A percentile compares a stretch with the other conserved stretches of the same genome.
phyloP scores from a whole-genome alignment of 306 rosid genomes.

The Mimosa pudica region DNA sequence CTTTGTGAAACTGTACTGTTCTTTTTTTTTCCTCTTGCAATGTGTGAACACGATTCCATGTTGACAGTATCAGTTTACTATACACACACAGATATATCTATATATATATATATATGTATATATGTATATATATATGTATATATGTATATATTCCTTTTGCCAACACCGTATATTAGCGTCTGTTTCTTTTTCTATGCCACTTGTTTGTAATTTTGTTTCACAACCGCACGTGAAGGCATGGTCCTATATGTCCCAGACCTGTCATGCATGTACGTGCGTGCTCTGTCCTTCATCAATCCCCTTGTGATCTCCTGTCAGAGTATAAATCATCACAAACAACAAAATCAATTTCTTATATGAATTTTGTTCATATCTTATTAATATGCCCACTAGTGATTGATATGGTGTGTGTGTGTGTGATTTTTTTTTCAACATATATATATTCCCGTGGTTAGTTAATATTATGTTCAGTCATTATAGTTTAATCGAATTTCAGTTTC shows the following conservation, averaged over 20 bases:
- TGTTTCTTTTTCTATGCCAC: background rate
- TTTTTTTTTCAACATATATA: no score
- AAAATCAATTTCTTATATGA: slow-evolving; percentile 7
- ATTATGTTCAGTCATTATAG: no score
- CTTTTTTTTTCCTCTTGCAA: background rate
- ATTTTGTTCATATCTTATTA: background rate
- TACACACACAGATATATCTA: no score
- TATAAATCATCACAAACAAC: background rate
- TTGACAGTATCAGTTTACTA: background rate
- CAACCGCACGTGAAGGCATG: slow-evolving; percentile 74
- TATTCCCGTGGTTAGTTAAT: no score
- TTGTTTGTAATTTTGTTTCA: slow-evolving; percentile 22
- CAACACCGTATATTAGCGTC: background rate
- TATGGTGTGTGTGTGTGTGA: background rate
- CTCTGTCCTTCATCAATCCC: slow-evolving; percentile 50
- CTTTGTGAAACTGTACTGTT: background rate
- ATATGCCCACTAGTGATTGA: background rate
- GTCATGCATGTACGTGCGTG: slow-evolving; percentile 88
- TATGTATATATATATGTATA: no score
- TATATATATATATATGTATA: no score
- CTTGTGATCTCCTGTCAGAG: slow-evolving; percentile 46
- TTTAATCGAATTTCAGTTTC: no score
- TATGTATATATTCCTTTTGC: background rate
- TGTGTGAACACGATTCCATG: background rate
- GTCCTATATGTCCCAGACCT: slow-evolving; percentile 52